Conservation (phyloP, 2,329 filamentous ascomycete genomes). For the Gyromitra esculenta region DNA sequence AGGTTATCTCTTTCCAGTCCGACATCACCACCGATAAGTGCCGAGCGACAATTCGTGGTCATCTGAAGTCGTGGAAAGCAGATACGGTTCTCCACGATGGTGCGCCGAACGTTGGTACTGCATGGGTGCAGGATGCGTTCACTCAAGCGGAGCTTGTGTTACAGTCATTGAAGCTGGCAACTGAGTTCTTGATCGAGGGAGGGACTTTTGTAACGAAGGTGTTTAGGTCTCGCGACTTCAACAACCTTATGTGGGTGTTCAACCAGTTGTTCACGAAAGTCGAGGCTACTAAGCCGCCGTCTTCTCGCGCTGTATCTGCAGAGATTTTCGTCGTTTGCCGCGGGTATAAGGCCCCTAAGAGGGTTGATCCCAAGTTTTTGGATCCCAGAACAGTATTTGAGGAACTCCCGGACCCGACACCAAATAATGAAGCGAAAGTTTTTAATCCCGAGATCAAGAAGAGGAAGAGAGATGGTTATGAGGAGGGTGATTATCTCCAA, state of each 20-base stretch:
- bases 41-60: slow-evolving; percentile 84
- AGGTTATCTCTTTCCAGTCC: slow-evolving; percentile 93
- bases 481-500: slow-evolving; percentile 92
- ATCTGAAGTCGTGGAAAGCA: slow-evolving; percentile 95
- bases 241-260: slow-evolving; percentile 94
- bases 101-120: slow-evolving; percentile 96
- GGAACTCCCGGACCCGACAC: slow-evolving; percentile 82
- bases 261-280: slow-evolving; percentile 96
- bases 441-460: slow-evolving; percentile 98
- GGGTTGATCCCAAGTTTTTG: slow-evolving; percentile 89
- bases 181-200: slow-evolving; percentile 87
- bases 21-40: slow-evolving; percentile 99
- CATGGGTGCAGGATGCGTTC: slow-evolving; percentile 98
- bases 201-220: slow-evolving; percentile 98
- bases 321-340: slow-evolving; percentile 98
- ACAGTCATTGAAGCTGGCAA: slow-evolving; percentile 90
- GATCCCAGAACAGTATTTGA: slow-evolving; percentile 91
- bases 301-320: slow-evolving; percentile 92
- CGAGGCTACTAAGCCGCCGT: slow-evolving; percentile 96
- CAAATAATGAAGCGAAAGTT: slow-evolving; percentile 97
- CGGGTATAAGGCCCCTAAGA: slow-evolving; percentile 94
- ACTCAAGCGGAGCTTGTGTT: slow-evolving; percentile 93
- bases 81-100: slow-evolving; percentile 96
- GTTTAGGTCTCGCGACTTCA: slow-evolving; percentile 97
- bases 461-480: slow-evolving; percentile 95